A percentile compares a stretch with the other conserved stretches of the same genome.
Conservation (phyloP, 805 yeast species). For the Ascoidea asiatica region DNA sequence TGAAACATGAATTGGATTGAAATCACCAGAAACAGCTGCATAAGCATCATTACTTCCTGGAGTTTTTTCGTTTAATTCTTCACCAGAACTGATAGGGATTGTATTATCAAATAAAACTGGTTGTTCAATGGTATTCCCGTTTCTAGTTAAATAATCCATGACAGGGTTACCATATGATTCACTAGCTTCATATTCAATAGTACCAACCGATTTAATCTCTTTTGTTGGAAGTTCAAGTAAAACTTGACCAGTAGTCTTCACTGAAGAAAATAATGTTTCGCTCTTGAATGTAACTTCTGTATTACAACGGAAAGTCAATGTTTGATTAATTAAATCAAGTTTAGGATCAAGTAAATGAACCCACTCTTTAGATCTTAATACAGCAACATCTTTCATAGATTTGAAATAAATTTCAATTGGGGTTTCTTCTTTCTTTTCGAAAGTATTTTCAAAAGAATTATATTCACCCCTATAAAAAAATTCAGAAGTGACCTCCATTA, state of each 20-base stretch:
- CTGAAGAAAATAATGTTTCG: slow-evolving; percentile 62
- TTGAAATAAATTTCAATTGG: slow-evolving; percentile 69
- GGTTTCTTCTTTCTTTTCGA: slow-evolving; percentile 75
- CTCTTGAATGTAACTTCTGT: slow-evolving; percentile 74
- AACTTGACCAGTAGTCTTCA: slow-evolving; percentile 74
- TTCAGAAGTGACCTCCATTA: slow-evolving; percentile 88
- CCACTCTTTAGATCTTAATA: slow-evolving; percentile 94
- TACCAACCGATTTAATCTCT: slow-evolving; percentile 74
- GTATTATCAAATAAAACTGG: slow-evolving; percentile 82
- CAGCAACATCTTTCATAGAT: slow-evolving; percentile 81
- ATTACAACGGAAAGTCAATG: slow-evolving; percentile 78
- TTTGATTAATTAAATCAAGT: slow-evolving; percentile 61
- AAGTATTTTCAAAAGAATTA: slow-evolving; percentile 79
- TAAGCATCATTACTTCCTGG: slow-evolving; percentile 96
- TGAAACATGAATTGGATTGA: slow-evolving; percentile 95
- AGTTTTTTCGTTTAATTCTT: slow-evolving; percentile 51
- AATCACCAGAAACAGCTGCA: slow-evolving; percentile 96
- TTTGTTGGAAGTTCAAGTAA: slow-evolving; percentile 83
- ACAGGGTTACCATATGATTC: slow-evolving; percentile 96
- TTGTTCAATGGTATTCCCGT: slow-evolving; percentile 90
- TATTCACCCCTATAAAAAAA: slow-evolving; percentile 95
- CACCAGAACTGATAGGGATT: slow-evolving; percentile 62
- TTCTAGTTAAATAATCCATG: slow-evolving; percentile 80
- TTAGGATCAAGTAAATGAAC: slow-evolving; percentile 66
- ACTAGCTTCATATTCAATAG: slow-evolving; percentile 79